Evolutionary conservation across 257 asterid genomes (phyloP).

Genomic region (Leptodermis oblonga): DNA sequence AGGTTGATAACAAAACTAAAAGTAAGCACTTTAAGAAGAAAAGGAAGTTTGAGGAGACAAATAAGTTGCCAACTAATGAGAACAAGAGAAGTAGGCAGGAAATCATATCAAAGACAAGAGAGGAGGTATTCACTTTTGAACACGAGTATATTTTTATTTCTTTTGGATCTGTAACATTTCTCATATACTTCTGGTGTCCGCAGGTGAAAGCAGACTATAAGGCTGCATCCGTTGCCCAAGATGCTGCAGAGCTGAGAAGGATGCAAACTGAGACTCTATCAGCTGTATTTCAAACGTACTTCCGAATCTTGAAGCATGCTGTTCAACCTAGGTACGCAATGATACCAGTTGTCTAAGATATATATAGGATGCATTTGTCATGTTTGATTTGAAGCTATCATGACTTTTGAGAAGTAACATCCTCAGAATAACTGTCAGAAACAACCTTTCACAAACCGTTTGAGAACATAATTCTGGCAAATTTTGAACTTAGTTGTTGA

Average conservation of each 20-base stretch:
- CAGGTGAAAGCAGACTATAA: conserved; percentile 85
- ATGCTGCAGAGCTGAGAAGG: conserved; percentile 67
- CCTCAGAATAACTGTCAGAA: neutral
- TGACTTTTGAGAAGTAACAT: neutral
- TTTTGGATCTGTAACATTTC: conserved; percentile 3
- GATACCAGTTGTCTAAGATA: neutral
- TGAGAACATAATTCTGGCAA: too few species aligned
- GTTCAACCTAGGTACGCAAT: conserved; percentile 41
- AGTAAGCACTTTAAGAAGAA: conserved; percentile 59
- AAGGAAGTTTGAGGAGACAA: conserved; percentile 55
- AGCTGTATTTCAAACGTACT: conserved; percentile 68
- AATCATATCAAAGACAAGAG: conserved; percentile 64
- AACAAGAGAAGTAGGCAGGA: conserved; percentile 66
- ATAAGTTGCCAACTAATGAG: conserved; percentile 49
- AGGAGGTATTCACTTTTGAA: conserved; percentile 54
- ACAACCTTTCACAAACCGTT: too few species aligned
- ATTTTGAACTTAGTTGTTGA: too few species aligned
- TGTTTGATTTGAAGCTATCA: neutral
- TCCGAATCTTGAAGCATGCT: conserved; percentile 74
- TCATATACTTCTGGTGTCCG: conserved; percentile 20
- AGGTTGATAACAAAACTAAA: conserved; percentile 43
- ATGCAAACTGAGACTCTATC: conserved; percentile 81
- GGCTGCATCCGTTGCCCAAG: conserved; percentile 80
- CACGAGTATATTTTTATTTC: neutral
- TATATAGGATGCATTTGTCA: neutral